Evolutionary conservation across 371 early-diverging fungal species (phyloP), one percentile per base, ranked within the genome.

Genomic region (Mucor indicus): DNA sequence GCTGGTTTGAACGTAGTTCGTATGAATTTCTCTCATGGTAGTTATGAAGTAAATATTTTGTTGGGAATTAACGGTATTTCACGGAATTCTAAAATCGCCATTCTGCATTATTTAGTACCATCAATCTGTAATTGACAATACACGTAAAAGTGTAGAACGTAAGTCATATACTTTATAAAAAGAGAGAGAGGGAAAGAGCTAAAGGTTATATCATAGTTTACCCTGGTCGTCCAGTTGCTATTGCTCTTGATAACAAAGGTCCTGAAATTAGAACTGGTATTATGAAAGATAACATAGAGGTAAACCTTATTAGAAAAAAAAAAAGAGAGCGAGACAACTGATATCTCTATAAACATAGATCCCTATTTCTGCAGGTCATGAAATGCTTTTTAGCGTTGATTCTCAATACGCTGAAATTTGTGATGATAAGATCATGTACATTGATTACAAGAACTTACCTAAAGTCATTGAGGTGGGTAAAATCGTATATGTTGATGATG

Each of bases 1-100:
- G 89, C 92, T 12, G 99, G 99, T 44, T 90, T 99, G 85, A 95
- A 91, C 70, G 90, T 99, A 51, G 92, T 89, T 42, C 89, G 99
- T 54, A 87, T 92, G 90, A 72, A 77, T 81, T 96, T 97, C 60
- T 94, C 95, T 32, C 97, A 97, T 74, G 97, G 97, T 22, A 80
- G 87, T 48, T 86, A 97, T 69, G 96, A 94, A 67, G 86, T 85
- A 69, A 42, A 45, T 42, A n/a, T n/a, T n/a, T n/a, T n/a, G n/a
- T n/a, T n/a, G n/a, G n/a, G n/a, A n/a, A n/a, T n/a, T n/a, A n/a
- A n/a, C n/a, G n/a, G n/a, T n/a, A n/a, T n/a, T n/a, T n/a, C n/a
- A n/a, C n/a, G n/a, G n/a, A n/a, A n/a, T n/a, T n/a, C n/a, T n/a
- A n/a, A n/a, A n/a, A n/a, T n/a, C n/a, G n/a, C n/a, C n/a, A n/a